phyloP scores from a whole-genome alignment of 2,329 filamentous ascomycete genomes.

The Metarhizium album region DNA sequence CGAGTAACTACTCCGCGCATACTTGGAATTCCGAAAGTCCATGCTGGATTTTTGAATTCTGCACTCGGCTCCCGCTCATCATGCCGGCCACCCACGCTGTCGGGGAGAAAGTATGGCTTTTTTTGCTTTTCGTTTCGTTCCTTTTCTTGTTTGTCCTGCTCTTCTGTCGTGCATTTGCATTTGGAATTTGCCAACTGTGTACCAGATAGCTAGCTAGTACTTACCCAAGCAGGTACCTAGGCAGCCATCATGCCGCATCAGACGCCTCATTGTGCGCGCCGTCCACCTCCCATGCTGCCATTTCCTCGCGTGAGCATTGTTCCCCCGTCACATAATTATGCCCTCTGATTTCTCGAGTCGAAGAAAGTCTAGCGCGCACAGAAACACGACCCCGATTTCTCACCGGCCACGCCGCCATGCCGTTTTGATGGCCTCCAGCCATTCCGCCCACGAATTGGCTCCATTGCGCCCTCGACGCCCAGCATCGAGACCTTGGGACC shows the following conservation, averaged over 20 bases:
- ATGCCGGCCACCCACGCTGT: not conserved
- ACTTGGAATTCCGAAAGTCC: not conserved
- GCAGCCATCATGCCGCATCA: not conserved
- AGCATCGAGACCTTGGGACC: not conserved
- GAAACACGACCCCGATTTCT: not conserved
- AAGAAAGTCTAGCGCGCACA: not conserved
- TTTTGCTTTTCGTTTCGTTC: not conserved
- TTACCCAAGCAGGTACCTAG: too few relatives aligned
- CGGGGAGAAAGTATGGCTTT: too few relatives aligned
- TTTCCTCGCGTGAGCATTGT: not conserved
- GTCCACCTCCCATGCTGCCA: not conserved
- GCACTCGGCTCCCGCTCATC: not conserved
- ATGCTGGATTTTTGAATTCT: not conserved
- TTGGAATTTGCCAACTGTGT: too few relatives aligned
- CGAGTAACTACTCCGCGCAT: not conserved
- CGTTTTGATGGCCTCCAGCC: not conserved
- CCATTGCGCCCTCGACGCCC: not conserved
- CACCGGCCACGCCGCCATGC: too few relatives aligned
- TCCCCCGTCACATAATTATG: not conserved
- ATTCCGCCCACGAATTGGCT: not conserved
- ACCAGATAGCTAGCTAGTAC: not conserved
- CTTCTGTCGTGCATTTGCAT: not conserved
- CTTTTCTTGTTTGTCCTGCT: not conserved
- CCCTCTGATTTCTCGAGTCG: too few relatives aligned
- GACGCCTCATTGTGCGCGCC: too few relatives aligned